These are phyloP conservation scores for Cyberlindnera saturnus DNA, from an alignment of 805 yeast genomes.

Conservation along the genomic window DNA sequence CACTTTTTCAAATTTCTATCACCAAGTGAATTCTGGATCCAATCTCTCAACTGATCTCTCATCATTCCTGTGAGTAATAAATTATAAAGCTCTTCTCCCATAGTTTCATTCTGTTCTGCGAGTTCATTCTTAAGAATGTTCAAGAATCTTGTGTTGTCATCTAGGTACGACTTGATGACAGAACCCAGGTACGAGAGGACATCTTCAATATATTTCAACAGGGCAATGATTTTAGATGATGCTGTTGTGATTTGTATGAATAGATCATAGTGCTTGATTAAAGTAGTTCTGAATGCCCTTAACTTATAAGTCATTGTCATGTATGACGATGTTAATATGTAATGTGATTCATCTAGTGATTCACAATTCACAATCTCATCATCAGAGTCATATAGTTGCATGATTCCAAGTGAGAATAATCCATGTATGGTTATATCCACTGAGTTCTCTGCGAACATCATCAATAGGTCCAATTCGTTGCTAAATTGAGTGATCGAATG, in stretches of 20 bases:
- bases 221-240: slow-evolving; percentile 18
- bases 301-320: slow-evolving; percentile 16
- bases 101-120: slow-evolving; percentile 18
- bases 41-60: slow-evolving; percentile 43
- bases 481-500: slow-evolving; percentile 7
- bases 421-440: slow-evolving; percentile 29
- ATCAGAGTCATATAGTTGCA: slow-evolving; percentile 11
- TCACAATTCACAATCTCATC: slow-evolving; percentile 15
- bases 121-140: slow-evolving; percentile 32
- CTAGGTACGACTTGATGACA: slow-evolving; percentile 32
- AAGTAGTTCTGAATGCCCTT: slow-evolving; percentile 10
- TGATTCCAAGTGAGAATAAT: slow-evolving; percentile 24
- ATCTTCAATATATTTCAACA: slow-evolving; percentile 30
- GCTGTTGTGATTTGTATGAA: slow-evolving; percentile 12
- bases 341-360: slow-evolving; percentile 11
- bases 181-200: slow-evolving; percentile 23
- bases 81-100: slow-evolving; percentile 38
- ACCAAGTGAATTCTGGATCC: slow-evolving; percentile 60
- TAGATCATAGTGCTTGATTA: slow-evolving; percentile 7
- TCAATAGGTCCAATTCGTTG: slow-evolving; percentile 25
- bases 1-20: slow-evolving; percentile 59
- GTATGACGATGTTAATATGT: slow-evolving; percentile 17
- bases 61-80: slow-evolving; percentile 49
- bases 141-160: slow-evolving; percentile 30
- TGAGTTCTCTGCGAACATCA: slow-evolving; percentile 18